Conservation (phyloP, 495 filamentous ascomycete genomes). For the Bacidia rubella region DNA sequence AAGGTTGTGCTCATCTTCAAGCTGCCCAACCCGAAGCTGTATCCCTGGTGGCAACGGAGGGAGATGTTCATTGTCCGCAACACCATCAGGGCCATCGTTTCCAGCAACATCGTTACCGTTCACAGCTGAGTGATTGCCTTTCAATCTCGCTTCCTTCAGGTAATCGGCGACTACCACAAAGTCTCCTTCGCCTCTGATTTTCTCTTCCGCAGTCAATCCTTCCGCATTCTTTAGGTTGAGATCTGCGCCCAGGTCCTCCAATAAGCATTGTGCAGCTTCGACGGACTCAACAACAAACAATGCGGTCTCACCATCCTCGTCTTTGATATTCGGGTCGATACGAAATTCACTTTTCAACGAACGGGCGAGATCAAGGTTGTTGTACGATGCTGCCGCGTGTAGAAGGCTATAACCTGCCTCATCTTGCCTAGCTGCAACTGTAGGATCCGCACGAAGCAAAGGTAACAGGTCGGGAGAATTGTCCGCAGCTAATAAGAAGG, state of each 20-base stretch:
- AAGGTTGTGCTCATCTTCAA: conserved; percentile 44
- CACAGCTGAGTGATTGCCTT: conserved; percentile 16
- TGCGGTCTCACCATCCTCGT: conserved; percentile 84
- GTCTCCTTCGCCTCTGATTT: conserved; percentile 56
- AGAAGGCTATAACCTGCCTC: conserved; percentile 81
- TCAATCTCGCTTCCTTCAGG: conserved; percentile 36
- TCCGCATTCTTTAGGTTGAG: conserved; percentile 46
- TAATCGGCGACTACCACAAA: conserved; percentile 57
- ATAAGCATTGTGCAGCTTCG: conserved; percentile 56
- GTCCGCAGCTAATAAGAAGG: conserved; percentile 67
- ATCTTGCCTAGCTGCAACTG: conserved; percentile 57
- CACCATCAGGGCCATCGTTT: conserved; percentile 6
- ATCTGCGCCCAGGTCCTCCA: conserved; percentile 71
- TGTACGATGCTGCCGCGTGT: conserved; percentile 87
- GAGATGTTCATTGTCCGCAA: conserved; percentile 16
- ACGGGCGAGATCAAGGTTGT: conserved; percentile 65
- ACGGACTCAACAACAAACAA: conserved; percentile 73
- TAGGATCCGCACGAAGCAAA: conserved; percentile 51
- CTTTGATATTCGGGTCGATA: conserved; percentile 63
- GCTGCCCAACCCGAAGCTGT: conserved; percentile 50
- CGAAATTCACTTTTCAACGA: conserved; percentile 63
- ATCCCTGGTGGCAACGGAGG: conserved; percentile 52
- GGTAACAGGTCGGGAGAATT: conserved; percentile 50
- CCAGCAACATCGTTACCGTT: conserved; percentile 19
- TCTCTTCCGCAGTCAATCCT: conserved; percentile 55